Evolutionary conservation across 192 early-diverging fungal genomes (phyloP).

Genomic region (Mortierella claussenii): DNA sequence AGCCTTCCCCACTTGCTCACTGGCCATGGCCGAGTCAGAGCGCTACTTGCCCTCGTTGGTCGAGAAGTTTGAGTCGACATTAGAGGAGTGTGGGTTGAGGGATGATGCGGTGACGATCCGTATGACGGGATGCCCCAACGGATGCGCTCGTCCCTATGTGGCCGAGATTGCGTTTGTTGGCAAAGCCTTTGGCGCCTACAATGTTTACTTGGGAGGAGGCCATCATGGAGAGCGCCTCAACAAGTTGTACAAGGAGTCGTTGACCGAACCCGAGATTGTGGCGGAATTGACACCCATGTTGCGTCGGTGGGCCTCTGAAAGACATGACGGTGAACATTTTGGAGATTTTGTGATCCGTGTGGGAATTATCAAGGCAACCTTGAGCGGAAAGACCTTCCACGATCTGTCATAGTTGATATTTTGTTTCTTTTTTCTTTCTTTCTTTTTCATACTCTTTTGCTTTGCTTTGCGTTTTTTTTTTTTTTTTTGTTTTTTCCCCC

Average conservation of each 20-base stretch:
- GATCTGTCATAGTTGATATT: conserved; percentile 58
- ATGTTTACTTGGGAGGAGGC: conserved; percentile 94
- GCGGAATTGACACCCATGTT: conserved; percentile 81
- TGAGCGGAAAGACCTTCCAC: conserved; percentile 82
- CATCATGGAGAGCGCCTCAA: conserved; percentile 87
- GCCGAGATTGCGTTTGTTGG: conserved; percentile 96
- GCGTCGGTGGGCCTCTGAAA: conserved; percentile 78
- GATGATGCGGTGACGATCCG: conserved; percentile 93
- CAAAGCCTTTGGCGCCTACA: conserved; percentile 95
- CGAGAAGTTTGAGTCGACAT: conserved; percentile 76
- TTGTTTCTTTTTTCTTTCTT: neutral
- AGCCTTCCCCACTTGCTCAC: conserved; percentile 92
- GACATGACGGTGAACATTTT: conserved; percentile 83
- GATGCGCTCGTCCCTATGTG: conserved; percentile 93
- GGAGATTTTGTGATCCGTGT: conserved; percentile 95
- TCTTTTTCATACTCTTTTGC: neutral
- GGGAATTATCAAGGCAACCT: conserved; percentile 84
- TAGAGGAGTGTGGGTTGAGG: conserved; percentile 84
- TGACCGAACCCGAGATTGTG: conserved; percentile 91
- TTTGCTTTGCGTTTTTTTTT: neutral
- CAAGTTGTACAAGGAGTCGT: conserved; percentile 91
- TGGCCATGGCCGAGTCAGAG: conserved; percentile 98
- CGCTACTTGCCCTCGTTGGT: conserved; percentile 92
- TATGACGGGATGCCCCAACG: conserved; percentile 99
- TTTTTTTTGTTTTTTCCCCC: conserved; percentile 6